Conservation (phyloP, 2,329 filamentous ascomycete genomes). For the Diaporthe citriasiana region DNA sequence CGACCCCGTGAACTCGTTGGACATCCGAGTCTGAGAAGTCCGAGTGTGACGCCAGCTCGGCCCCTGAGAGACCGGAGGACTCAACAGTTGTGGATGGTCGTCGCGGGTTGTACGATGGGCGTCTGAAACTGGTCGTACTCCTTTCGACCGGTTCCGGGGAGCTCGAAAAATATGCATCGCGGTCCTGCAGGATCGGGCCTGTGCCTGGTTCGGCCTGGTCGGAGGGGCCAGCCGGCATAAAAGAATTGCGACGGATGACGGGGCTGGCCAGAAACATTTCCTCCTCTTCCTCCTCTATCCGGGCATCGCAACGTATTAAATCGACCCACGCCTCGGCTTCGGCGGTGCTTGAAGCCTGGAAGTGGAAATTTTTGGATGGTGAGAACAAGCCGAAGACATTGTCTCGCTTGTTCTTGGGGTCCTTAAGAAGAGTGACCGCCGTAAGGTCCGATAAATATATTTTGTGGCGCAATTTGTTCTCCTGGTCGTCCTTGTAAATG, state of each 20-base stretch:
- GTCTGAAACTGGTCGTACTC: conserved; percentile 56
- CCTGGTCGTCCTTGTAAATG: conserved; percentile 92
- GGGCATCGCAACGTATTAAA: conserved; percentile 81
- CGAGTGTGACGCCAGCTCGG: conserved; percentile 83
- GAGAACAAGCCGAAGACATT: conserved; percentile 95
- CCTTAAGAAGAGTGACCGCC: conserved; percentile 88
- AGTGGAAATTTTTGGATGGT: conserved; percentile 89
- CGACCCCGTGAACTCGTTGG: conserved; percentile 63
- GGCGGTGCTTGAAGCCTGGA: conserved; percentile 79
- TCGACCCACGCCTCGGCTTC: conserved; percentile 92
- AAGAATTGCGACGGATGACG: conserved; percentile 64
- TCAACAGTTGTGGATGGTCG: conserved; percentile 60
- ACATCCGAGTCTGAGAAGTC: conserved; percentile 84
- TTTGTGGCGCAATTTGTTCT: conserved; percentile 90
- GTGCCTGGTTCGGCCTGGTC: conserved; percentile 38
- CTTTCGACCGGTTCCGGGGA: conserved; percentile 71
- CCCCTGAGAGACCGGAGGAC: conserved; percentile 74
- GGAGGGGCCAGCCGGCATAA: conserved; percentile 46
- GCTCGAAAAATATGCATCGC: conserved; percentile 66
- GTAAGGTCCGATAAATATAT: conserved; percentile 91
- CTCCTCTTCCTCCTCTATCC: conserved; percentile 90
- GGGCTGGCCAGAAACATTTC: conserved; percentile 83
- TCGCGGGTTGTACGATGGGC: conserved; percentile 65
- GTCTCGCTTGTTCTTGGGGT: conserved; percentile 87
- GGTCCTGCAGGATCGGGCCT: conserved; percentile 47